Evolutionary conservation across 73 alveolate species (phyloP).

Genomic region (Uronychia setigera): DNA sequence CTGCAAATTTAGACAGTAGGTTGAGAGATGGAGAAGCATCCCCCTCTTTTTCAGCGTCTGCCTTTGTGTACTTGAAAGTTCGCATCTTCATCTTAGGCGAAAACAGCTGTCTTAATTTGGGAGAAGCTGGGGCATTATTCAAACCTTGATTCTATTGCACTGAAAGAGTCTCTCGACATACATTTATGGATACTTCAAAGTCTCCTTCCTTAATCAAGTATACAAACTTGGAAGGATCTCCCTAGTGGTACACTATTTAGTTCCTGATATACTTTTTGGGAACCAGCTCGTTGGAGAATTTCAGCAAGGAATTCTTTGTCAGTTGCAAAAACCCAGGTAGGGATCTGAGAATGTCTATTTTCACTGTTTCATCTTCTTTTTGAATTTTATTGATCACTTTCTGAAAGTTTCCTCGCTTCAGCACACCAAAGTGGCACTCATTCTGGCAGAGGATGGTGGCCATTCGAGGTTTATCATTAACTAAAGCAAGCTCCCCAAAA

Average conservation of each 20-base stretch:
- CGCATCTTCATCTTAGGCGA: neutral
- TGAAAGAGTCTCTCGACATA: neutral
- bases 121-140: neutral
- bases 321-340: neutral
- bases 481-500: neutral
- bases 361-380: neutral
- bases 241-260: neutral
- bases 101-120: neutral
- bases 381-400: neutral
- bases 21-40: neutral
- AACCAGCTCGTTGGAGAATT: neutral
- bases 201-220: neutral
- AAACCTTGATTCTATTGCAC: neutral
- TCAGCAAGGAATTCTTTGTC: neutral
- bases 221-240: neutral
- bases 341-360: neutral
- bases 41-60: neutral
- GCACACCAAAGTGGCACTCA: neutral
- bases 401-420: neutral
- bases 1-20: neutral
- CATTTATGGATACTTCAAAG: neutral
- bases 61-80: too few relatives aligned
- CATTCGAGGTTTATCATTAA: neutral
- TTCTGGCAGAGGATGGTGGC: neutral
- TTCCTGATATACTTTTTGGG: neutral